phyloP scores from a whole-genome alignment of 345 rosid species.

The Eucalyptus caleyi region DNA sequence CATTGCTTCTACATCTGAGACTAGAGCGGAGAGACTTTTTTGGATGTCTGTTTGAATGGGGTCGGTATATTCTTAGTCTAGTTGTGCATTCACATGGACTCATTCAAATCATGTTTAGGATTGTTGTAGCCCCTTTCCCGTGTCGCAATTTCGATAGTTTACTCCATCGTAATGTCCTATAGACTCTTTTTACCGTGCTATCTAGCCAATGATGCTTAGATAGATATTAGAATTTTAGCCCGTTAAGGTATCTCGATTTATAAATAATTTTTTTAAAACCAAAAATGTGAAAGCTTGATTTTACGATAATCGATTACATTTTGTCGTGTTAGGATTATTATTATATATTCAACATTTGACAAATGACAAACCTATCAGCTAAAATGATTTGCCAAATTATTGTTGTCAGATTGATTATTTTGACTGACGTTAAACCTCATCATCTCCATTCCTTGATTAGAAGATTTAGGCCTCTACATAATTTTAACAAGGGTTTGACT shows the following conservation, averaged over 20 bases:
- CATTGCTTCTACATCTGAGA: neutral
- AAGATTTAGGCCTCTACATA: too few relatives aligned
- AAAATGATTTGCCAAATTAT: too few relatives aligned
- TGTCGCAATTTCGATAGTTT: neutral
- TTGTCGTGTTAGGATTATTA: neutral
- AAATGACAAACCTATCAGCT: too few relatives aligned
- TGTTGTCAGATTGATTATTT: too few relatives aligned
- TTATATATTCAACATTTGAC: too few relatives aligned
- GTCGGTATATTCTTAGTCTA: neutral
- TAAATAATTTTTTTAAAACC: accelerated
- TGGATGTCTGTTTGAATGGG: neutral
- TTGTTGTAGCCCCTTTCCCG: neutral
- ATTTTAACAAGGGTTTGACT: too few relatives aligned
- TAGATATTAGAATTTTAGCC: neutral
- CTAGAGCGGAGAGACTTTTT: neutral
- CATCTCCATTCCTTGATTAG: too few relatives aligned
- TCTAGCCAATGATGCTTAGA: neutral
- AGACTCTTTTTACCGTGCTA: neutral
- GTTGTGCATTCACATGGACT: neutral
- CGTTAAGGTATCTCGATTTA: neutral
- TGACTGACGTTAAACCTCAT: too few relatives aligned
- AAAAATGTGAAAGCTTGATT: neutral
- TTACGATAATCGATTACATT: neutral
- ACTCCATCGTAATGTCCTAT: neutral
- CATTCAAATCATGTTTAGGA: neutral